Evolutionary conservation across 148 eudicot species (phyloP), one percentile per base, ranked within the genome.

Genomic region (Agrostemma githago): DNA sequence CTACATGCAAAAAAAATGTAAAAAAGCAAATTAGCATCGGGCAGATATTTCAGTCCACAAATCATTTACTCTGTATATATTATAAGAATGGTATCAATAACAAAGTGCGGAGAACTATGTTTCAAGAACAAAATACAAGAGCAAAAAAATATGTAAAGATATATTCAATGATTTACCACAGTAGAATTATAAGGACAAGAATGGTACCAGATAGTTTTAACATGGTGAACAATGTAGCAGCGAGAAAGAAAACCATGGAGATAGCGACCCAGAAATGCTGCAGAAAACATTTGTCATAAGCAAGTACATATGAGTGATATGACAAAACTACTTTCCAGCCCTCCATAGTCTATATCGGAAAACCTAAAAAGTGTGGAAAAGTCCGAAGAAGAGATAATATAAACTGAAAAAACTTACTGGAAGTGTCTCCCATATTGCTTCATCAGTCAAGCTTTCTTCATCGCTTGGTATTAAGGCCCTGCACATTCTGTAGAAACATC

Each of bases 381-480:
- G 12, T 0, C 9, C 10, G 4, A 51, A 51, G 39, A 34, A 68
- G 41, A 11, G 15, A 19, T 68, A 64, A 12, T 19, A 42, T 34
- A 58, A 57, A 51, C 0, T 51, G 56, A 15, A 9, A 51, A 51
- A 51, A 51, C 93, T 88, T 74, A 92, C 98, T 64, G 98, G 98
- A 83, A 94, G 97, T 12, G 97, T 92, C 86, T 94, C 98, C 97
- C 98, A 94, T 86, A 94, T 84, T 60, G 93, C 93, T 72, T 92
- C 98, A 82, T 92, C 93, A 77, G 86, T 89, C 85, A 90, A 80
- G 82, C 89, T 87, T 84, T 94, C 98, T 79, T 90, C 96, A 76
- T 94, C 98, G 76, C 90, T 96, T 1, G 98, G 98, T 83, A 94
- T 84, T 76, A 94, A 76, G 75, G 98, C 93, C 85, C 92, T 87